Evolutionary conservation across 192 early-diverging fungal species (phyloP), one percentile per base, ranked within the genome.

Genomic region (Dissophora ornata): DNA sequence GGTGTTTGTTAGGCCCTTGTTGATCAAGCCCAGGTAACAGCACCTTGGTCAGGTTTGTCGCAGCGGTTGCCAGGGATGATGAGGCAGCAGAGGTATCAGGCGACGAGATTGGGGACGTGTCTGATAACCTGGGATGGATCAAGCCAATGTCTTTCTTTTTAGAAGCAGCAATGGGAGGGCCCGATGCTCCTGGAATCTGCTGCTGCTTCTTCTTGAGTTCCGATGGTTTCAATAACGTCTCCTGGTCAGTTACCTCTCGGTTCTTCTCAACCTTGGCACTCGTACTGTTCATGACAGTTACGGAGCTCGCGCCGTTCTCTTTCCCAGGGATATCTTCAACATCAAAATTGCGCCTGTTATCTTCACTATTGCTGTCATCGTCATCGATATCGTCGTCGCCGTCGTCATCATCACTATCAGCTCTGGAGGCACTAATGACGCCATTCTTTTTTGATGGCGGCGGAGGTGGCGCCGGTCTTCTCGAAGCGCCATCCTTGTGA

Each of bases 381-480:
- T 66, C 62, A 13, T 58, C 40, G 28, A 62, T 49, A 24, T 64
- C 50, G 26, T 67, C 71, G 36, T 61, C 62, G 26, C 33, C 57
- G 28, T 75, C 63, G 25, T 62, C 61, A 30, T 71, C 61, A 34
- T 48, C 54, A 4, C 32, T 34, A 3, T 57, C 68, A 26, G 32
- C 44, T 40, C 13, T 21, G 29, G 29, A 12, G 9, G 45, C 33
- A 7, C n/a, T 57, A 30, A 32, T 29, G 41, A n/a, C 25, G 21
- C 28, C 32, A 13, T 45, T 38, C 26, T 19, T 52, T 13, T 29
- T 50, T 18, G 73, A 64, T 24, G 73, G 73, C 12, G 73, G 73
- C 18, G 73, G 73, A 6, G 73, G 64, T 15, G 73, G 73, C 29
- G 73, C 63, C 19, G 73, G 57, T 67, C 63, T 24, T 22, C 73